Percentiles rank a stretch among this genome's conserved stretches.
phyloP scores from a whole-genome alignment of 352 stramenopile species.

The Globisporangium acanthophoron region DNA sequence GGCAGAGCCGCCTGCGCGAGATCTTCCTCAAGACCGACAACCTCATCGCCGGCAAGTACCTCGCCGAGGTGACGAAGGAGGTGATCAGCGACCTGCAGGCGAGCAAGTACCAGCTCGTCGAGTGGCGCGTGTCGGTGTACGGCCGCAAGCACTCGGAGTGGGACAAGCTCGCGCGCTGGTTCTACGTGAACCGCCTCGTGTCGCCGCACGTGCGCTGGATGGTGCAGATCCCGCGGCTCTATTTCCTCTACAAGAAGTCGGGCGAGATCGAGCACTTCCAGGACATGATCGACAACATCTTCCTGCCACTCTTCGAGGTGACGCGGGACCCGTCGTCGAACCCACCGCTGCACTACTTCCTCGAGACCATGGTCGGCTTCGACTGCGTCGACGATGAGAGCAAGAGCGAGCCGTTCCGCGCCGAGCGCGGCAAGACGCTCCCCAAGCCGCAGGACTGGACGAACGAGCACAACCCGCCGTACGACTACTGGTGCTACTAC shows the following conservation, averaged over 20 bases:
- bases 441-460: constrained; percentile 85
- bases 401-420: constrained; percentile 85
- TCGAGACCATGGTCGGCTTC: constrained; percentile 95
- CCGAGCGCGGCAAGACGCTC: constrained; percentile 70
- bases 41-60: constrained; percentile 92
- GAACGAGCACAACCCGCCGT: constrained; percentile 88
- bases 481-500: constrained; percentile 97
- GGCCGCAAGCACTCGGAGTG: constrained; percentile 93
- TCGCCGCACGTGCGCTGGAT: constrained; percentile 97
- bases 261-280: constrained; percentile 93
- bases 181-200: constrained; percentile 90
- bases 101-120: constrained; percentile 94
- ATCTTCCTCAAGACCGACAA: constrained; percentile 99
- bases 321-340: constrained; percentile 94
- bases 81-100: constrained; percentile 83
- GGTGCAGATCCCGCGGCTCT: constrained; percentile 97
- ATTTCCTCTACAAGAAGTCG: constrained; percentile 94
- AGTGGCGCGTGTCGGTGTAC: constrained; percentile 95
- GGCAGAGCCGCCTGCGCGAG: constrained; percentile 91
- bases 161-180: constrained; percentile 96
- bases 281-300: constrained; percentile 98
- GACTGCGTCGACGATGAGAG: constrained; percentile 99
- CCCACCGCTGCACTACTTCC: constrained; percentile 88
- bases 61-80: constrained; percentile 95
- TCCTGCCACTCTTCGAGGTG: constrained; percentile 97